Evolutionary conservation across 805 yeast genomes (phyloP), one percentile per base, ranked within the genome.

Genomic region (Cyberlindnera subsufficiens): DNA sequence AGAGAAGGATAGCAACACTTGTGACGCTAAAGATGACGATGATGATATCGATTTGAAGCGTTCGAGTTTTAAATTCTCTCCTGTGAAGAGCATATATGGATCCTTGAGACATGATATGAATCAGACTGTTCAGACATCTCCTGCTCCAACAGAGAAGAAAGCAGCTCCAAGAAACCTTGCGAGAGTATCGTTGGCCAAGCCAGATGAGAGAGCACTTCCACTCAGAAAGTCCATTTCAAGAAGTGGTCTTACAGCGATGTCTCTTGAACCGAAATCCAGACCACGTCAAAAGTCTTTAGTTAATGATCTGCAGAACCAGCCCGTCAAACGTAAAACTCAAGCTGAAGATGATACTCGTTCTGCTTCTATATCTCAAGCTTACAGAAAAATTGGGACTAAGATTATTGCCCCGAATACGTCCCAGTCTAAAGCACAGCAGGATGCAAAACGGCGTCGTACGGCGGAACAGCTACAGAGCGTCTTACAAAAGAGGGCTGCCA

Each of bases 1-100:
- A 7, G 25, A 29, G 1, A 37, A 22, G 27, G 27, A 22, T 8
- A 22, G 11, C n/a, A 18, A 10, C 29, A 20, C 10, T 19, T n/a
- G 8, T 14, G 16, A 10, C 8, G 8, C 35, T 6, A 25, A 30
- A 17, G 32, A 29, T 32, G 20, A 32, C 22, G 37, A 33, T 16
- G 37, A 44, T 31, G 37, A 43, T 15, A 46, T 46, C 2, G 47
- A 44, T 32, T 42, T 44, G 18, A 47, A 44, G n/a, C 50, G 47
- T 13, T 40, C 44, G 1, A 46, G 52, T 32, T 35, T 49, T 29
- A 47, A 45, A 29, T 54, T 58, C 35, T 54, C 62, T 2, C 62
- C 62, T 11, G 60, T 56, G 13, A 54, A 51, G 36, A 56, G 60
- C 20, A 49, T 55, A 9, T 58, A 56, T 42, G 58, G 60, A 1